Conservation (phyloP, 1,284 basidiomycete genomes). For the Rhodotorula mucilaginosa region DNA sequence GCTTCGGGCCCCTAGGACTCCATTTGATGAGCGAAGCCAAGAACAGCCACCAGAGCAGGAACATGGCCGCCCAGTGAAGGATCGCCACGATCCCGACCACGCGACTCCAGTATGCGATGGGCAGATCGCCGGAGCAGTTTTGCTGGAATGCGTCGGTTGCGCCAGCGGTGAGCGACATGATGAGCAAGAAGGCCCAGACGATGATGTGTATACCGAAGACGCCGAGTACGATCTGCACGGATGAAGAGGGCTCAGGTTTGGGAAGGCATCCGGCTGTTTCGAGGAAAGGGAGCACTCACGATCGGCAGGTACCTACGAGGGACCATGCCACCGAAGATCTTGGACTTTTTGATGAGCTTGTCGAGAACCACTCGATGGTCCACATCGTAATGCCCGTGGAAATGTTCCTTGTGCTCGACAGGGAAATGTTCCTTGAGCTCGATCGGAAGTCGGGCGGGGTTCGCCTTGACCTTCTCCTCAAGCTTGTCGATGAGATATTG, state of each 20-base stretch:
- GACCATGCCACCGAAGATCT: background rate
- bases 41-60: conserved; percentile 8
- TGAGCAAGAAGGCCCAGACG: conserved; percentile 10
- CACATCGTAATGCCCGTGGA: background rate
- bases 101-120: conserved; percentile 2
- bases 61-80: background rate
- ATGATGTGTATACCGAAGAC: conserved; percentile 20
- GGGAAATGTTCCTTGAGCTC: background rate
- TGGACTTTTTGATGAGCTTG: background rate
- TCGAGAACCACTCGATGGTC: background rate
- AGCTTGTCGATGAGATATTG: background rate
- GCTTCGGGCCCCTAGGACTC: background rate
- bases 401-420: background rate
- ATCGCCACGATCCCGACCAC: background rate
- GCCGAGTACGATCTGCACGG: background rate
- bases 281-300: background rate
- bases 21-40: background rate
- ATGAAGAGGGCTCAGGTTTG: background rate
- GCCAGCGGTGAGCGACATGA: conserved; percentile 3
- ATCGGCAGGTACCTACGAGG: background rate
- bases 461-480: background rate
- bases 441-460: background rate
- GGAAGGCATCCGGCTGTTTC: no score
- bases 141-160: conserved; percentile 6
- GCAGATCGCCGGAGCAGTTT: conserved; percentile 12